phyloP scores from a whole-genome alignment of 1,139 yeast genomes.

The Torulaspora pretoriensis region DNA sequence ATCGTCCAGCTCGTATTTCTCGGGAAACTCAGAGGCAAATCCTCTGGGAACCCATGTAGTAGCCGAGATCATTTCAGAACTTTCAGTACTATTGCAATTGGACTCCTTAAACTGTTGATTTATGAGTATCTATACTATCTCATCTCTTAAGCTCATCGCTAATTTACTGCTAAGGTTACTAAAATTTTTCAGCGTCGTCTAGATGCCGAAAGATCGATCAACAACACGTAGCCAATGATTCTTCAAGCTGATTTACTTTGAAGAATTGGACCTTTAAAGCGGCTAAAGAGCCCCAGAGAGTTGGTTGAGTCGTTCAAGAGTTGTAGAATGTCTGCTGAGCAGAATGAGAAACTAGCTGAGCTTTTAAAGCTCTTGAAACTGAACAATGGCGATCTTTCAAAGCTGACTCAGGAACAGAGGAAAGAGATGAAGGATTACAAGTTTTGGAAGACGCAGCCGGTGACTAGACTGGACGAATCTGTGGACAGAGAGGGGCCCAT shows the following conservation, averaged over 20 bases:
- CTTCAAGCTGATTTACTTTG: background rate
- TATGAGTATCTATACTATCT: constrained; percentile 11
- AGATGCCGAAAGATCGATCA: constrained; percentile 2
- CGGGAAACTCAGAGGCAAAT: constrained; percentile 88
- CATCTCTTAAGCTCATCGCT: constrained; percentile 17
- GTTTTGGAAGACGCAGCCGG: constrained; percentile 99
- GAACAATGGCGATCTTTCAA: constrained; percentile 42
- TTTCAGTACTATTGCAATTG: background rate
- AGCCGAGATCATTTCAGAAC: constrained; percentile 70
- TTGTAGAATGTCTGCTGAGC: constrained; percentile 20
- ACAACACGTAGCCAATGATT: constrained; percentile 1
- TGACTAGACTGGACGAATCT: constrained; percentile 65
- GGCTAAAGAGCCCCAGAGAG: constrained; percentile 2
- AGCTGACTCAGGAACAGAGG: constrained; percentile 51
- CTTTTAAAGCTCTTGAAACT: constrained; percentile 41
- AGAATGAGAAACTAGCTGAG: constrained; percentile 37
- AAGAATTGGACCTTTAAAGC: background rate
- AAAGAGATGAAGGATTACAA: constrained; percentile 86
- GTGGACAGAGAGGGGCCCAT: constrained; percentile 79
- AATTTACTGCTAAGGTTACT: constrained; percentile 1
- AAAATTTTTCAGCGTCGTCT: constrained; percentile 20
- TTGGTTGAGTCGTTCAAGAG: constrained; percentile 14
- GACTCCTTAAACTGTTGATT: background rate
- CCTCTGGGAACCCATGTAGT: constrained; percentile 97
- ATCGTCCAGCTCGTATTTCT: constrained; percentile 80